Percentiles rank a stretch among this genome's conserved stretches.
Conservation (phyloP, 352 stramenopile species). For the Lagenidium giganteum region DNA sequence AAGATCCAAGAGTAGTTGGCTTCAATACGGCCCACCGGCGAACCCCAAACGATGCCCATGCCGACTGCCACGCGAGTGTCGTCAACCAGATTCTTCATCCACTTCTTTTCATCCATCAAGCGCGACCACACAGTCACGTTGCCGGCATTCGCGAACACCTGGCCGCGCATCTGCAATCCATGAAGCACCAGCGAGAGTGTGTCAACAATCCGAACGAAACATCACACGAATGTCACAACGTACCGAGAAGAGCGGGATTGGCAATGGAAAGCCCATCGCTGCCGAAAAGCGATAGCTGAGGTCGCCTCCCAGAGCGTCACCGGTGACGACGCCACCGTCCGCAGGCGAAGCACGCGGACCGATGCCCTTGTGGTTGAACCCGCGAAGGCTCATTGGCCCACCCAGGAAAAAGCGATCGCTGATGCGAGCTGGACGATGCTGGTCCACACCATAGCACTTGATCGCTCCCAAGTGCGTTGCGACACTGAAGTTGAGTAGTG, state of each 20-base stretch:
- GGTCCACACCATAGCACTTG: constrained; percentile 74
- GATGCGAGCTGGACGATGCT: constrained; percentile 77
- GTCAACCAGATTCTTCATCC: constrained; percentile 84
- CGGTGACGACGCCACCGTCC: constrained; percentile 76
- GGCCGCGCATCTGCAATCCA: constrained; percentile 79
- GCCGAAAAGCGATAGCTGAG: constrained; percentile 84
- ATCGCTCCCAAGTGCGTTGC: constrained; percentile 71
- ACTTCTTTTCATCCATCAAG: constrained; percentile 84
- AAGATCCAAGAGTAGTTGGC: constrained; percentile 91
- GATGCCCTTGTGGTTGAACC: constrained; percentile 89
- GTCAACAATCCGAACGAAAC: too few relatives aligned
- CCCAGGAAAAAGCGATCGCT: constrained; percentile 91
- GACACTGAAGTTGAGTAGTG: constrained; percentile 79
- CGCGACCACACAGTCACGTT: constrained; percentile 87
- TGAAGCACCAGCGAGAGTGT: too few relatives aligned
- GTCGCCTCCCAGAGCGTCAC: constrained; percentile 86
- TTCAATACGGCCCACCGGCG: constrained; percentile 82
- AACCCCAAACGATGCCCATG: constrained; percentile 84
- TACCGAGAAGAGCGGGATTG: constrained; percentile 76
- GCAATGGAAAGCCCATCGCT: constrained; percentile 84
- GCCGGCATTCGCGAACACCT: constrained; percentile 88
- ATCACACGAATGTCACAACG: too few relatives aligned
- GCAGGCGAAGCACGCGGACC: constrained; percentile 82
- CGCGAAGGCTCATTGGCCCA: constrained; percentile 83
- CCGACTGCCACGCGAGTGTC: constrained; percentile 86